Evolutionary conservation across 2,329 filamentous ascomycete genomes (phyloP), one percentile per base, ranked within the genome.

Genomic region (Phialophora tarda): DNA sequence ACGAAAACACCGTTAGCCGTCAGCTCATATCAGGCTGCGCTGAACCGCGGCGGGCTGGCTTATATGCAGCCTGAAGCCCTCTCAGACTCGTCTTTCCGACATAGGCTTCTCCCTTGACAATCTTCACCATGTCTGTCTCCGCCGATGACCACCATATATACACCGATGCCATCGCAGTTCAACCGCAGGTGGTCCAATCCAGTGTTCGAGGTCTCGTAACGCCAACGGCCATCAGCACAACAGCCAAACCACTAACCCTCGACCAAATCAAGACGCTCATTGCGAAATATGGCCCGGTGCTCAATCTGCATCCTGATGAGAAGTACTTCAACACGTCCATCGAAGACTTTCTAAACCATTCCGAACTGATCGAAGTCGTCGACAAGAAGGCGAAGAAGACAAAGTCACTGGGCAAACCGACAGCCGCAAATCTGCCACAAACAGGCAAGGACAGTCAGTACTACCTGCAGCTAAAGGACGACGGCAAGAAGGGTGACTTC

Each of bases 291-390:
- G 64, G 59, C 17, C 64, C 64, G 7, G 59, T 66, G 24, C 50
- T 66, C 17, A 59, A 63, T 38, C 48, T 66, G 5, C 64, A 66
- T 26, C 64, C 59, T 21, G 38, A 66, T 24, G 64, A 66, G 41
- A 38, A 50, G 17, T 66, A 23, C 48, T 41, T 63, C n/a, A 59
- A 59, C 28, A 63, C 64, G 3, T 66, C 64, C 5, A 26, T 66
- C 48, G 64, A 66, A 60, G 60, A 66, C 21, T 66, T 66, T 10
- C 51, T 66, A 21, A 32, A 14, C 8, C 64, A 66, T 47, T 63
- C 51, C 38, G 57, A 55, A n/a, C 21, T 66, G 21, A 55, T 66
- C 26, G 58, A 60, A 34, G 53, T 55, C 23, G 11, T 55, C 14
- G 53, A 55, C 53, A 55, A 55, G 28, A 55, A 55, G 28, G 57